Evolutionary conservation across 2,329 filamentous ascomycete genomes (phyloP).

Genomic region (Talaromyces rugulosus): DNA sequence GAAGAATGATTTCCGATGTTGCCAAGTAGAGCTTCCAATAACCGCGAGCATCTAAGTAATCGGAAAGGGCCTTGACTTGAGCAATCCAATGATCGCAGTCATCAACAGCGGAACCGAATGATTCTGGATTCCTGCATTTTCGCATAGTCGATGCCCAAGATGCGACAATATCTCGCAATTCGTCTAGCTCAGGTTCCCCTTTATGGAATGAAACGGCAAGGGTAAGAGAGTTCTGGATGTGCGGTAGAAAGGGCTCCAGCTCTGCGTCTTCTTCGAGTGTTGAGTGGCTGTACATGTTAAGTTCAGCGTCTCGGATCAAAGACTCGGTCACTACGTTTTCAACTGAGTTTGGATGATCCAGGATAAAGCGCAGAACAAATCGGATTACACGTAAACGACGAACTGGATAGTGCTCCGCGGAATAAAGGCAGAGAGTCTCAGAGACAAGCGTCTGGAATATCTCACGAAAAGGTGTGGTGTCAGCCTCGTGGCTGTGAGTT

Average conservation of each 20-base stretch:
- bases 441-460: constrained; percentile 25
- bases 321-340: constrained; percentile 22
- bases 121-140: constrained; percentile 40
- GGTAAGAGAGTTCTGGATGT: constrained; percentile 31
- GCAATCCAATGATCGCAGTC: constrained; percentile 46
- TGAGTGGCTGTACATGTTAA: constrained; percentile 15
- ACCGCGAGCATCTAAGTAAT: constrained; percentile 57
- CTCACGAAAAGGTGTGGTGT: constrained; percentile 24
- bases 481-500: constrained; percentile 21
- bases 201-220: constrained; percentile 32
- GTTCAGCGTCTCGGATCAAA: constrained; percentile 23
- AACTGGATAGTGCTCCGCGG: constrained; percentile 27
- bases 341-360: constrained; percentile 28
- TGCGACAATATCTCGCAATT: constrained; percentile 27
- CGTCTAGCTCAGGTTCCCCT: constrained; percentile 24
- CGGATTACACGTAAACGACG: constrained; percentile 35
- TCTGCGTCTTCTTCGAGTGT: constrained; percentile 23
- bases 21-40: constrained; percentile 47
- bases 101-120: constrained; percentile 45
- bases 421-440: constrained; percentile 32
- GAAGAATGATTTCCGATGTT: constrained; percentile 47
- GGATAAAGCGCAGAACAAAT: constrained; percentile 28
- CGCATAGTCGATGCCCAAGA: constrained; percentile 39
- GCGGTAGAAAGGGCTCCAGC: constrained; percentile 22
- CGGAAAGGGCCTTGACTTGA: constrained; percentile 51